Evolutionary conservation across 2,329 filamentous ascomycete genomes (phyloP).

Genomic region (Colletotrichum ledebouriae): DNA sequence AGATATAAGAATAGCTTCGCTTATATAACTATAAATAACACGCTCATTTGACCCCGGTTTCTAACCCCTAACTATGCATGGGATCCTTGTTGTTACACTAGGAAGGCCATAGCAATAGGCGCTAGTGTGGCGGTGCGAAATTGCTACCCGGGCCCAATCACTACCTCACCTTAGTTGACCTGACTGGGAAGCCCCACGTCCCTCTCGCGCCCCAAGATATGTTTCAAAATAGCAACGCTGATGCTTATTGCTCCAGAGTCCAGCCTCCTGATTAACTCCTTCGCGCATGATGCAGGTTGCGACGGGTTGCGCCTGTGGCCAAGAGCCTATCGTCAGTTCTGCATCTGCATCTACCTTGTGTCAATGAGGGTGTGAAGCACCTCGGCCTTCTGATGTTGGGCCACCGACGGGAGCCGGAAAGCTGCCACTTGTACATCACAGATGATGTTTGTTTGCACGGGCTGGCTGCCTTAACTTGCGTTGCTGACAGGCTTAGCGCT

Average conservation of each 20-base stretch:
- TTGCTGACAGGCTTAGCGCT: neutral
- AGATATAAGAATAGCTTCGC: no score
- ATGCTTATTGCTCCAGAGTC: slow-evolving; percentile 15
- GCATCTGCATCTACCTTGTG: neutral
- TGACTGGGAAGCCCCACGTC: neutral
- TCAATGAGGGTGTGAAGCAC: no score
- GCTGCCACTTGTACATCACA: slow-evolving; percentile 9
- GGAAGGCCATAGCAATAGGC: neutral
- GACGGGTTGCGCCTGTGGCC: slow-evolving; percentile 6
- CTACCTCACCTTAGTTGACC: neutral
- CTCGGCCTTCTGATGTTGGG: neutral
- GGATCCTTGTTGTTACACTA: no score
- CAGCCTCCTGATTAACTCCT: slow-evolving; percentile 27
- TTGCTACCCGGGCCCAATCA: neutral
- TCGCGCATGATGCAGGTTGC: slow-evolving; percentile 15
- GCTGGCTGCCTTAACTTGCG: neutral
- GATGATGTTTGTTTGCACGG: slow-evolving; percentile 5
- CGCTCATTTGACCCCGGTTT: no score
- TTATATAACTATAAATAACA: no score
- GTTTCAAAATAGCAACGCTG: slow-evolving; percentile 24
- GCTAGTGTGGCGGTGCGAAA: slow-evolving; percentile 29
- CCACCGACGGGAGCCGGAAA: neutral
- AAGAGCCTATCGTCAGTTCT: slow-evolving; percentile 23
- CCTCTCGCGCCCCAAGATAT: neutral
- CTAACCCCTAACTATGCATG: no score